Percentiles rank a stretch among this genome's conserved stretches.
Conservation (phyloP, 371 early-diverging fungal genomes). For the Mortierella sp. region DNA sequence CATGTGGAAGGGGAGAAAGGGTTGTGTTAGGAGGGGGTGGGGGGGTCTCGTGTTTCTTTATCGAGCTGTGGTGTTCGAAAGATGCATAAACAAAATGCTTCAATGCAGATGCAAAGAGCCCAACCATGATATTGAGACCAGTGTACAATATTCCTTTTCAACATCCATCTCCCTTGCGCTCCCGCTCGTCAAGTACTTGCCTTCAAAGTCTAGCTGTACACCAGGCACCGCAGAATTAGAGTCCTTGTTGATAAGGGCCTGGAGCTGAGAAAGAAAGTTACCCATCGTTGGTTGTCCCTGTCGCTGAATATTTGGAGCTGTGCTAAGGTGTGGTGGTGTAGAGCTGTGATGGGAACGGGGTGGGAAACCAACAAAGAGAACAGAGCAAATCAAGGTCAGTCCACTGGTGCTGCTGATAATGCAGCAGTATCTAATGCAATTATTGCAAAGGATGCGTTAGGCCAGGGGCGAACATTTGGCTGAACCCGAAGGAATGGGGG, state of each 20-base stretch:
- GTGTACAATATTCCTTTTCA: no score
- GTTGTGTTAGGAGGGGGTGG: no score
- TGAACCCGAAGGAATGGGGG: no score
- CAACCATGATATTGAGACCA: no score
- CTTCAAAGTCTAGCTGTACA: constrained; percentile 40
- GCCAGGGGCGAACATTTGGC: no score
- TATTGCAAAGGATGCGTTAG: background rate
- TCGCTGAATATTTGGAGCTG: background rate
- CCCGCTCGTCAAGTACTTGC: no score
- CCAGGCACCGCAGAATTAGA: constrained; percentile 21
- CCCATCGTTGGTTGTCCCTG: constrained; percentile 18
- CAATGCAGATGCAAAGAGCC: no score
- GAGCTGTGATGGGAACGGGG: background rate
- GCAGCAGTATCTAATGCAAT: constrained; percentile 4
- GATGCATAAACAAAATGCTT: no score
- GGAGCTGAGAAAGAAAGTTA: constrained; percentile 44
- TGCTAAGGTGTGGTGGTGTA: background rate
- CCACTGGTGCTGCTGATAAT: no score
- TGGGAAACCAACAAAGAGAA: background rate
- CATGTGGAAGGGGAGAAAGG: no score
- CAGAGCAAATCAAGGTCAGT: background rate
- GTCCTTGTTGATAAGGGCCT: constrained; percentile 26
- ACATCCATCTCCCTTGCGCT: no score
- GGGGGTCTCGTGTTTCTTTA: background rate
- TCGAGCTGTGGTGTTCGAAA: no score